Evolutionary conservation across 2,329 filamentous ascomycete species (phyloP), one percentile per base, ranked within the genome.

Genomic region (Aspergillus versicolor): DNA sequence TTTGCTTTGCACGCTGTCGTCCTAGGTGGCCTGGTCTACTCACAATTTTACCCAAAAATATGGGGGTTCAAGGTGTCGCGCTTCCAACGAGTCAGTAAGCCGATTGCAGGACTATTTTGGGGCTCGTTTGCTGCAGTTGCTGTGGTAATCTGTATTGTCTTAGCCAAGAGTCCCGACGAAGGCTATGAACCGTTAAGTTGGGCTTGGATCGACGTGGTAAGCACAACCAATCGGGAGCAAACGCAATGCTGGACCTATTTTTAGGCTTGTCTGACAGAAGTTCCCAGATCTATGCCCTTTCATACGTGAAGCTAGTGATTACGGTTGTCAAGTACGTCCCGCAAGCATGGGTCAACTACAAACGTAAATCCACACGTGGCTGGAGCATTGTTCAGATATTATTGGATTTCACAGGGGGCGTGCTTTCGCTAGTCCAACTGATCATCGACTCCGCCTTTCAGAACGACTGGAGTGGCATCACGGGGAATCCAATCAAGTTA

Each of bases 301-400:
- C 90, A 42, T 95, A 95, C 71, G 88, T 96, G 70, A 99, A 99
- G 77, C 81, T 99, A 34, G 74, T 92, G 54, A 85, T 96, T 63
- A 96, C 93, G 0, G 78, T 97, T 24, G 84, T 96, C 75, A 99
- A 99, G 77, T 97, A 97, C 75, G 87, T 91, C 46, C 94, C 94
- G 5, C 92, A 96, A 79, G 85, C 90, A 38, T 81, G 89, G 67
- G 82, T 88, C 65, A 97, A 97, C 78, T 92, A 88, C 72, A 86
- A 87, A 66, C 91, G 93, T 67, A 84, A 88, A 70, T 95, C 90
- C 56, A 97, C 94, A 1, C 77, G 83, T 19, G 94, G 94, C 38
- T 97, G 93, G 92, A 89, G 86, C 66, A 97, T 97, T 63, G 79
- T 79, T 60, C 88, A 91, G 71, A 92, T 97, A 65, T 77, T 96